Evolutionary conservation across 1,139 yeast genomes (phyloP).

Genomic region (Kazachstania sp.): DNA sequence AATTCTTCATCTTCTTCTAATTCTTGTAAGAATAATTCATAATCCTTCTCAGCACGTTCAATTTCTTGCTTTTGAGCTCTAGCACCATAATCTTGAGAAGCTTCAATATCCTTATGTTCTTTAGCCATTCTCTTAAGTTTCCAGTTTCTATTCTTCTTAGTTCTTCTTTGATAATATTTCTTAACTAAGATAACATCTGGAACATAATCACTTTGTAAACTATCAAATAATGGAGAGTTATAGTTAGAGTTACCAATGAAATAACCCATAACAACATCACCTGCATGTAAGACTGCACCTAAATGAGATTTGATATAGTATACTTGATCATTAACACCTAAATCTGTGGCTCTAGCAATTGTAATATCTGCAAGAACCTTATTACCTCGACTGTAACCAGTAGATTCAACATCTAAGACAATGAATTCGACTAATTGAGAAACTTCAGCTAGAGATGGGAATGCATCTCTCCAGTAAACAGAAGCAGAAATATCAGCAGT

Average conservation of each 20-base stretch:
- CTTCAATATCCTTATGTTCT: conserved; percentile 83
- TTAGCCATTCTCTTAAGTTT: conserved; percentile 96
- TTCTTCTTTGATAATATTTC: conserved; percentile 80
- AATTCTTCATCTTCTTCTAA: conserved; percentile 95
- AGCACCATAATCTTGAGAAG: conserved; percentile 52
- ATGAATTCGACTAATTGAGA: conserved; percentile 80
- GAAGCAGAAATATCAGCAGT: conserved; percentile 66
- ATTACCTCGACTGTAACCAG: conserved; percentile 76
- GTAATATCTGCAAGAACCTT: conserved; percentile 83
- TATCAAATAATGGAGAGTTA: conserved; percentile 79
- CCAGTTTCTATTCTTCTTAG: conserved; percentile 78
- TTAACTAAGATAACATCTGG: conserved; percentile 93
- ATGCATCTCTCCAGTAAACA: conserved; percentile 85
- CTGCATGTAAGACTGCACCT: conserved; percentile 91
- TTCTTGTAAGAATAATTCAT: conserved; percentile 92
- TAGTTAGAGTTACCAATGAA: conserved; percentile 75
- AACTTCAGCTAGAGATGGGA: conserved; percentile 66
- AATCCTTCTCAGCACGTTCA: conserved; percentile 90
- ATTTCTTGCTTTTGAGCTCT: conserved; percentile 80
- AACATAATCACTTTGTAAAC: conserved; percentile 42
- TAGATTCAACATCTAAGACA: conserved; percentile 88
- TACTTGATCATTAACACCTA: conserved; percentile 76
- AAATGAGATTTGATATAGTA: conserved; percentile 81
- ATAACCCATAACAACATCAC: conserved; percentile 91
- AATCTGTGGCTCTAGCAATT: conserved; percentile 75